Conservation (phyloP, 2,329 filamentous ascomycete species). For the Cladosporium phlei region DNA sequence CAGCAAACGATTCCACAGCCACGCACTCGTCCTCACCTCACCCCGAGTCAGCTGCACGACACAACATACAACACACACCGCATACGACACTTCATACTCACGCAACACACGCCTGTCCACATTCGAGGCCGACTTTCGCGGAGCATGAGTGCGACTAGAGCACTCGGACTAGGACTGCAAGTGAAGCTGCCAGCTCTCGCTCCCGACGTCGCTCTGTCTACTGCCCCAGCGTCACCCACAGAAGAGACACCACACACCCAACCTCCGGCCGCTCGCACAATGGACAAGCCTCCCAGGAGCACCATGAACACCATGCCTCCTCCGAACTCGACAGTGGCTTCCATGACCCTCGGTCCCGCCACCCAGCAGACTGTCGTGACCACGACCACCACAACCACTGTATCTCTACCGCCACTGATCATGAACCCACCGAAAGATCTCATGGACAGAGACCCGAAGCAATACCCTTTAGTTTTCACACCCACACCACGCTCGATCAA, state of each 20-base stretch:
- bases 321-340: constrained; percentile 46
- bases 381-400: constrained; percentile 84
- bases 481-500: constrained; percentile 76
- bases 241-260: constrained; percentile 19
- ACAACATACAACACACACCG: too few relatives aligned
- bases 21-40: too few relatives aligned
- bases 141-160: constrained; percentile 5
- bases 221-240: constrained; percentile 30
- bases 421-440: constrained; percentile 69
- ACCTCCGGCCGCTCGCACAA: constrained; percentile 14
- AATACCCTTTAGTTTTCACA: constrained; percentile 80
- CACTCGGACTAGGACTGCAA: constrained; percentile 16
- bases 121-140: background rate
- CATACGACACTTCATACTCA: too few relatives aligned
- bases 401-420: constrained; percentile 75
- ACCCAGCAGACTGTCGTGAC: constrained; percentile 69
- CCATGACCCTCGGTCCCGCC: constrained; percentile 58
- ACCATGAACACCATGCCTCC: constrained; percentile 21
- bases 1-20: too few relatives aligned
- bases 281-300: constrained; percentile 12
- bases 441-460: constrained; percentile 72
- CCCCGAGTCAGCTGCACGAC: too few relatives aligned
- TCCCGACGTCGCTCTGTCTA: constrained; percentile 26
- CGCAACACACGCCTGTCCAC: background rate
- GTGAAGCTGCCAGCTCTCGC: constrained; percentile 8